Evolutionary conservation across 805 yeast genomes (phyloP).

Genomic region (Starmerella floris): DNA sequence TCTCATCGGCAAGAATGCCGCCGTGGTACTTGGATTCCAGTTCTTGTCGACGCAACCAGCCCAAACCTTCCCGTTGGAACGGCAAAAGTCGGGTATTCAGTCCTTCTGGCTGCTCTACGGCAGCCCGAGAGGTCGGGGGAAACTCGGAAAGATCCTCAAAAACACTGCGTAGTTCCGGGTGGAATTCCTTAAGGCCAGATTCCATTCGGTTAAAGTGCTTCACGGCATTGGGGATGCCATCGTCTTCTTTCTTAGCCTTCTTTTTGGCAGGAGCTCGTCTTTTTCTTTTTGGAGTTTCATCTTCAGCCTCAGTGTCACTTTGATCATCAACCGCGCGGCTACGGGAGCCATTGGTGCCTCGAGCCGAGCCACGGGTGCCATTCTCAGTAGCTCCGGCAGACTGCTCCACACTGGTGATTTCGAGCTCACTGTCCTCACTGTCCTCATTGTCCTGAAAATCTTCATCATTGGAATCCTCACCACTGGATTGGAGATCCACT

Average conservation of each 20-base stretch:
- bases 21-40: conserved; percentile 58
- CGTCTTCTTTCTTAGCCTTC: conserved; percentile 10
- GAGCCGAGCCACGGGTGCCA: no score
- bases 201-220: conserved; percentile 44
- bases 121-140: conserved; percentile 29
- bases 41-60: conserved; percentile 81
- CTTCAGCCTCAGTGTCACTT: background rate
- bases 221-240: conserved; percentile 12
- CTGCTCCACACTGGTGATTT: background rate
- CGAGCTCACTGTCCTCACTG: conserved; percentile 2
- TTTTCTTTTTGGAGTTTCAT: background rate
- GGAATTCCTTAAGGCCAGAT: conserved; percentile 50
- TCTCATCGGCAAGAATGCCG: conserved; percentile 93
- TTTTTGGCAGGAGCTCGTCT: background rate
- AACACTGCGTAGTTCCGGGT: conserved; percentile 63
- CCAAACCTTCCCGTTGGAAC: conserved; percentile 83
- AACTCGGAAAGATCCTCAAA: conserved; percentile 49
- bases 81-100: conserved; percentile 67
- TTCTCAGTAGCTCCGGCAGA: background rate
- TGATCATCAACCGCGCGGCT: background rate
- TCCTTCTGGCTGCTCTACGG: conserved; percentile 53
- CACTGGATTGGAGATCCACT: conserved; percentile 7
- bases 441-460: conserved; percentile 2
- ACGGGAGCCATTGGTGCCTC: no score
- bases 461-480: conserved; percentile 3